A percentile compares a stretch with the other conserved stretches of the same genome.
phyloP scores from a whole-genome alignment of 768 basidiomycete genomes.

The Russula abietina region DNA sequence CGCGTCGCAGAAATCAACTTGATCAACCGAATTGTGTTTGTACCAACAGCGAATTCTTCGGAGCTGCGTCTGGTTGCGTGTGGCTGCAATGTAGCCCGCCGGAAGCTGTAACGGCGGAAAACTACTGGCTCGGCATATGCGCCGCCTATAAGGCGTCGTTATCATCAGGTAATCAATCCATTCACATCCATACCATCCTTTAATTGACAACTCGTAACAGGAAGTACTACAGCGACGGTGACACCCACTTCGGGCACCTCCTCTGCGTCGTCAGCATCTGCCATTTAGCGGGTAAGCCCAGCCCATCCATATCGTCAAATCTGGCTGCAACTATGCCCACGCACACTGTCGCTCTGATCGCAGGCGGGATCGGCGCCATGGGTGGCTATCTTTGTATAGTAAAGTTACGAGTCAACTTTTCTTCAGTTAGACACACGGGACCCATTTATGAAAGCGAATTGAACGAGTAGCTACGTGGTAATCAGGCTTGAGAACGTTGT shows the following conservation, averaged over 20 bases:
- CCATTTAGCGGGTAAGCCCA: no score
- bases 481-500: background rate
- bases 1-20: background rate
- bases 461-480: background rate
- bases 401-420: background rate
- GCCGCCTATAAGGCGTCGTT: background rate
- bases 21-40: background rate
- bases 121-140: background rate
- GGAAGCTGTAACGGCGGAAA: background rate
- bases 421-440: background rate
- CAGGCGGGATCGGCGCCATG: conserved; percentile 4
- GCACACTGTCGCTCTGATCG: conserved; percentile 2
- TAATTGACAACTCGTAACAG: background rate
- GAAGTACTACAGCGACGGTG: no score
- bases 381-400: background rate
- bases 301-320: background rate
- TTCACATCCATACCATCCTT: background rate
- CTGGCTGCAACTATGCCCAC: background rate
- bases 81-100: background rate
- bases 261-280: no score
- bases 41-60: background rate
- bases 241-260: no score
- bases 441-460: background rate
- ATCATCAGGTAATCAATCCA: background rate
- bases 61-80: background rate